A percentile compares a stretch with the other conserved stretches of the same genome.
phyloP scores from a whole-genome alignment of 345 rosid genomes.

The Physaria fendleri region DNA sequence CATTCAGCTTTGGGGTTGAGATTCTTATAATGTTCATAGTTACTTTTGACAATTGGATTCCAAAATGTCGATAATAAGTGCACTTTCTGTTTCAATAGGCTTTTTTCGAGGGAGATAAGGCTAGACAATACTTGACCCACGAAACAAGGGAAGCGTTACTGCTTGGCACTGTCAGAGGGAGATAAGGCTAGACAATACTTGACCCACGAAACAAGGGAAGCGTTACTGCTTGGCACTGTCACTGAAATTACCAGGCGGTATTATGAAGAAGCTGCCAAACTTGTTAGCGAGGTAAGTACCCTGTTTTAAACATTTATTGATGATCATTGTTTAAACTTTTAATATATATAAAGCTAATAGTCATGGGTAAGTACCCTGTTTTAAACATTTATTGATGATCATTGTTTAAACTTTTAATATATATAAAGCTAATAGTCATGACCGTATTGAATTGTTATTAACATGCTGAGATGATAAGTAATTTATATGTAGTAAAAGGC shows the following conservation, averaged over 20 bases:
- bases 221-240: constrained; percentile 46
- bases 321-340: not conserved
- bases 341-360: not conserved
- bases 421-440: not conserved
- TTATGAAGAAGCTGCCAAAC: constrained; percentile 71
- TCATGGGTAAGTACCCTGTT: constrained; percentile 28
- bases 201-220: constrained; percentile 50
- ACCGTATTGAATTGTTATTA: not conserved
- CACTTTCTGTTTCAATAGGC: constrained; percentile 30
- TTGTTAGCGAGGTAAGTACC: constrained; percentile 71
- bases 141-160: not conserved
- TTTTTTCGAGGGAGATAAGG: constrained; percentile 75
- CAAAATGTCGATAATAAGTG: not conserved
- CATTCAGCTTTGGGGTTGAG: constrained; percentile 14
- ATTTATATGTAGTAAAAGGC: not conserved
- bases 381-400: not conserved
- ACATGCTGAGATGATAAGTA: not conserved
- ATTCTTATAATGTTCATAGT: not conserved
- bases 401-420: not conserved
- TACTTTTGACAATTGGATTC: constrained; percentile 12
- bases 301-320: not conserved
- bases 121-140: constrained; percentile 41
- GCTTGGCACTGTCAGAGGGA: constrained; percentile 35
- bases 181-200: constrained; percentile 57
- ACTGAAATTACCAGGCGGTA: constrained; percentile 71